Conservation (phyloP, 2,329 filamentous ascomycete genomes). For the Huntiella decipiens region DNA sequence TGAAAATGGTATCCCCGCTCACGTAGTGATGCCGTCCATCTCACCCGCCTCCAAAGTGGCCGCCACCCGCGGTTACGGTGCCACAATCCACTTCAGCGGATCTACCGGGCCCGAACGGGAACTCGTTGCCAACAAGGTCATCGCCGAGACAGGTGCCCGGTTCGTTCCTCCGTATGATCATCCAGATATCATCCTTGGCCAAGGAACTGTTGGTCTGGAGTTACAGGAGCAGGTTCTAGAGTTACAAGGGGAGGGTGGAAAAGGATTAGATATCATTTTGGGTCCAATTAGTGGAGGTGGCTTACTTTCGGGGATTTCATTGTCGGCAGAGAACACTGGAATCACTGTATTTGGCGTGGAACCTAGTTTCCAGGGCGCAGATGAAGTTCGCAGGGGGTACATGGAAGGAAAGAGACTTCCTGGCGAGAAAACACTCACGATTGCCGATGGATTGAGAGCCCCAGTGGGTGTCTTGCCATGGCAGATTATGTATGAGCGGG, state of each 20-base stretch:
- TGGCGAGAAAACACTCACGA: slow-evolving; percentile 54
- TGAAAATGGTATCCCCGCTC: slow-evolving; percentile 53
- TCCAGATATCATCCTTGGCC: slow-evolving; percentile 75
- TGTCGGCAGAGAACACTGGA: slow-evolving; percentile 51
- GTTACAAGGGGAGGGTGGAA: slow-evolving; percentile 21
- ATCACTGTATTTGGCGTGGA: slow-evolving; percentile 74
- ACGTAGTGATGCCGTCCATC: slow-evolving; percentile 87
- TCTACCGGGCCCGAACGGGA: slow-evolving; percentile 66
- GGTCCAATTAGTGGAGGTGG: slow-evolving; percentile 78
- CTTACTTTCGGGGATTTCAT: slow-evolving; percentile 65
- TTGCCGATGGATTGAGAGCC: slow-evolving; percentile 77
- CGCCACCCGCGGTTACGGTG: slow-evolving; percentile 60
- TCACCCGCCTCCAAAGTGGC: slow-evolving; percentile 72
- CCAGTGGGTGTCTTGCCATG: slow-evolving; percentile 62
- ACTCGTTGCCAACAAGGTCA: slow-evolving; percentile 50
- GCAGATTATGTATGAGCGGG: slow-evolving; percentile 51
- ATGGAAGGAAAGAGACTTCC: slow-evolving; percentile 43
- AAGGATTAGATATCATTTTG: slow-evolving; percentile 48
- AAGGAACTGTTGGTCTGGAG: slow-evolving; percentile 79
- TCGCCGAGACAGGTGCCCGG: slow-evolving; percentile 52
- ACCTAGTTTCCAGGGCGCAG: slow-evolving; percentile 62
- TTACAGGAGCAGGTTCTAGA: slow-evolving; percentile 52
- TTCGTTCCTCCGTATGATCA: slow-evolving; percentile 86
- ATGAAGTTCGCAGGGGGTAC: slow-evolving; percentile 61
- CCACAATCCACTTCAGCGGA: slow-evolving; percentile 62